These are phyloP conservation scores for Pneumocystis oryctolagi DNA, from an alignment of 1,139 yeast genomes.

Conservation along the genomic window DNA sequence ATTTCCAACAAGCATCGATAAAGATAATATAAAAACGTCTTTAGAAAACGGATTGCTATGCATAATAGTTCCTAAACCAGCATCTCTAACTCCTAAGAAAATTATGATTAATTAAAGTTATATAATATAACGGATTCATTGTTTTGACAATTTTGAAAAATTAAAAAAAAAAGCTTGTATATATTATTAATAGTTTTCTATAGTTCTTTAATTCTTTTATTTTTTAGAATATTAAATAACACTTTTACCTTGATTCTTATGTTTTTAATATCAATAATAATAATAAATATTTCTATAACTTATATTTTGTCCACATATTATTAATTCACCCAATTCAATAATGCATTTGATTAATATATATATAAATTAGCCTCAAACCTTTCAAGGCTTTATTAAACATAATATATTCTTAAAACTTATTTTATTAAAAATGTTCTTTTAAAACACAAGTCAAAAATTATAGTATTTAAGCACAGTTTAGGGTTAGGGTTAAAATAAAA, in stretches of 20 bases:
- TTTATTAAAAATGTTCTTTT: neutral
- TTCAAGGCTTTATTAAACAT: too few species aligned
- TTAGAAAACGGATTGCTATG: constrained; percentile 38
- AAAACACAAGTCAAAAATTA: neutral
- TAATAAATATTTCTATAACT: too few species aligned
- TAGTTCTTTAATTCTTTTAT: too few species aligned
- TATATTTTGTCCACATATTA: too few species aligned
- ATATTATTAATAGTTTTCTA: too few species aligned
- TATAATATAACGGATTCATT: neutral
- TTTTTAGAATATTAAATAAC: too few species aligned
- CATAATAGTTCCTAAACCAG: constrained; percentile 35
- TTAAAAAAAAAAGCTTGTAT: too few species aligned
- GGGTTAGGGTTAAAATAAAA: neutral
- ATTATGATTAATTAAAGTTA: neutral
- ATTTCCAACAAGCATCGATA: constrained; percentile 27
- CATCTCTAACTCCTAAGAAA: neutral
- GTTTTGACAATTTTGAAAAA: too few species aligned
- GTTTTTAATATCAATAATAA: too few species aligned
- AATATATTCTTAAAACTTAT: too few species aligned
- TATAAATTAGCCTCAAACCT: neutral
- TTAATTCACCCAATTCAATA: too few species aligned
- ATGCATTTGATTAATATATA: neutral
- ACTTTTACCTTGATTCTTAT: too few species aligned
- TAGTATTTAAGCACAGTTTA: neutral
- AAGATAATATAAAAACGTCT: constrained; percentile 39